phyloP scores from a whole-genome alignment of 441 rosid genomes.

The Gossypium gossypioides region DNA sequence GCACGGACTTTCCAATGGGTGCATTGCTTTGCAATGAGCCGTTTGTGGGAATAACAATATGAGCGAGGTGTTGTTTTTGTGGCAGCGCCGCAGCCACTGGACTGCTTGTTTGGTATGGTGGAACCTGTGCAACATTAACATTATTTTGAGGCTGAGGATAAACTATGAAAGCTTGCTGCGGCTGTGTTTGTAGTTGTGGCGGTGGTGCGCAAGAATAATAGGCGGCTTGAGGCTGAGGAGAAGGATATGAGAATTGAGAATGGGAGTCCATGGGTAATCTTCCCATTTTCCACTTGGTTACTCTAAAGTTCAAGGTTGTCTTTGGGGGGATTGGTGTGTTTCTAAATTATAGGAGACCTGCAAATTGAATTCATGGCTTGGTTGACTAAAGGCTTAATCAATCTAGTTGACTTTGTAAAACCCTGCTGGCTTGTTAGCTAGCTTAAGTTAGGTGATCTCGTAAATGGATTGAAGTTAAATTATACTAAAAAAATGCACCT shows the following conservation, averaged over 20 bases:
- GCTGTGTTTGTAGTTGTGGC: neutral
- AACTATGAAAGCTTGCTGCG: neutral
- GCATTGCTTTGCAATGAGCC: neutral
- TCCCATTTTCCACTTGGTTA: conserved; percentile 1
- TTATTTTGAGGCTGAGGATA: neutral
- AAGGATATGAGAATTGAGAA: neutral
- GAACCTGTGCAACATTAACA: neutral
- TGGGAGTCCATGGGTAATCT: conserved; percentile 4
- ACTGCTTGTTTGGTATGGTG: neutral
- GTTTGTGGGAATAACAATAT: neutral
- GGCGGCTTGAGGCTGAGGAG: neutral
- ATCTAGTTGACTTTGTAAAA: neutral
- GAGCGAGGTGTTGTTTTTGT: neutral
- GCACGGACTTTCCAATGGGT: neutral
- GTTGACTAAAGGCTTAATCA: neutral
- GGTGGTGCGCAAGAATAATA: neutral
- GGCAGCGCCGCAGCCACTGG: neutral
- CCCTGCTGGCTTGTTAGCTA: neutral
- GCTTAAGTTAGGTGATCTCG: neutral
- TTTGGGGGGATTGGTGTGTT: neutral
- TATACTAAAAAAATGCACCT: neutral
- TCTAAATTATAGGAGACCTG: neutral
- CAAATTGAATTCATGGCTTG: neutral
- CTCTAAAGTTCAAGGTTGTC: neutral
- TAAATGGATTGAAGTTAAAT: neutral